Conservation (phyloP, 305 asterid species). For the Plantago coronopus region DNA sequence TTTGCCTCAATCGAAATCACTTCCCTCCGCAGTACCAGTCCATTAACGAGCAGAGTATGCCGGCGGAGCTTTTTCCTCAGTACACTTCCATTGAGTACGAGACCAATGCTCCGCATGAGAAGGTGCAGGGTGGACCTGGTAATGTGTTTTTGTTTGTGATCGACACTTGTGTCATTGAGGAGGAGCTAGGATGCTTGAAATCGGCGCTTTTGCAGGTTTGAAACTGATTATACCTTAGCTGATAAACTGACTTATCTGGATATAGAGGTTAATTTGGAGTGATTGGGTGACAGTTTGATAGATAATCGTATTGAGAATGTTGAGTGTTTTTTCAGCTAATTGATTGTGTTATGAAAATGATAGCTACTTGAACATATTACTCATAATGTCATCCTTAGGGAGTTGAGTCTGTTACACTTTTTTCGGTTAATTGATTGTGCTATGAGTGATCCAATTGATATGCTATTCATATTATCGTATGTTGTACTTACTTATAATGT, state of each 20-base stretch:
- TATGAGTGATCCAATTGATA: too few relatives aligned
- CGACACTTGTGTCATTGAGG: constrained; percentile 90
- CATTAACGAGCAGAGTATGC: constrained; percentile 72
- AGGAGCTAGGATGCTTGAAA: constrained; percentile 80
- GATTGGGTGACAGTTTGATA: too few relatives aligned
- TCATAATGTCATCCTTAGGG: too few relatives aligned
- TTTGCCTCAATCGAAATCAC: constrained; percentile 80
- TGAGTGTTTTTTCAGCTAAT: not conserved
- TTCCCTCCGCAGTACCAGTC: constrained; percentile 89
- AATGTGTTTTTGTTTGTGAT: constrained; percentile 75
- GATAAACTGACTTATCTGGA: constrained; percentile 1
- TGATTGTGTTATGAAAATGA: constrained; percentile 4
- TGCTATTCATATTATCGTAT: too few relatives aligned
- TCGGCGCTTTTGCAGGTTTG: constrained; percentile 62
- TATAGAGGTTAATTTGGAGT: not conserved
- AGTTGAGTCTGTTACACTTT: not conserved
- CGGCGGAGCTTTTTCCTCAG: constrained; percentile 96
- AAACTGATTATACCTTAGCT: not conserved
- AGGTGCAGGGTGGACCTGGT: constrained; percentile 27
- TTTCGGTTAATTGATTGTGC: not conserved
- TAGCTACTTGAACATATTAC: too few relatives aligned
- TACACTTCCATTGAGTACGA: constrained; percentile 88
- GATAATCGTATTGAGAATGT: not conserved
- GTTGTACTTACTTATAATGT: too few relatives aligned
- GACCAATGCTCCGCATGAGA: constrained; percentile 17